phyloP scores from a whole-genome alignment of 2,329 filamentous ascomycete genomes.

The Curvularia spicifera region DNA sequence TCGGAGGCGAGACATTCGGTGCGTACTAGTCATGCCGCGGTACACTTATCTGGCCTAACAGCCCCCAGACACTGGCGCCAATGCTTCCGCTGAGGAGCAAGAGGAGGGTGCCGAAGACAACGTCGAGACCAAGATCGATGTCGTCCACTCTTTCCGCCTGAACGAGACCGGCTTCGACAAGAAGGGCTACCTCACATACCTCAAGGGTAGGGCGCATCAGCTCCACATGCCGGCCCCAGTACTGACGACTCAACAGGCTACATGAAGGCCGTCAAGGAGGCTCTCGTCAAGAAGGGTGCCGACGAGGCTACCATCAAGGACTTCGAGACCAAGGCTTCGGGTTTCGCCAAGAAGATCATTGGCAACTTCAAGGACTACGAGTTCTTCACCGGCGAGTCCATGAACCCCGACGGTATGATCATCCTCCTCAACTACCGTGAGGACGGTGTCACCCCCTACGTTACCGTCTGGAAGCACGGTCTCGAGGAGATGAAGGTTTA shows the following conservation, averaged over 20 bases:
- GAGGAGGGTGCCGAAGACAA: slow-evolving; percentile 76
- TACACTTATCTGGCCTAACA: slow-evolving; percentile 9
- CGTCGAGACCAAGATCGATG: slow-evolving; percentile 82
- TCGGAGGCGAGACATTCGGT: slow-evolving; percentile 77
- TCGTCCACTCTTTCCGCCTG: slow-evolving; percentile 90
- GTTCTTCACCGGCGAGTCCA: slow-evolving; percentile 89
- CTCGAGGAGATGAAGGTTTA: slow-evolving; percentile 91
- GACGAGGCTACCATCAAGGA: slow-evolving; percentile 70
- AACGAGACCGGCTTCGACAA: slow-evolving; percentile 81
- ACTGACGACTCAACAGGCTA: slow-evolving; percentile 64
- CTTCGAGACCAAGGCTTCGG: slow-evolving; percentile 78
- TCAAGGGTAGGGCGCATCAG: slow-evolving; percentile 73
- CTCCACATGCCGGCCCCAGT: neutral
- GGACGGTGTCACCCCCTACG: slow-evolving; percentile 88
- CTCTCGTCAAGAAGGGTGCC: slow-evolving; percentile 66
- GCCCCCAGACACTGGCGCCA: slow-evolving; percentile 81
- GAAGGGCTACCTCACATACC: slow-evolving; percentile 80
- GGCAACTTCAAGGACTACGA: slow-evolving; percentile 95
- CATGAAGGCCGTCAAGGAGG: slow-evolving; percentile 90
- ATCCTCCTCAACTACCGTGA: slow-evolving; percentile 97
- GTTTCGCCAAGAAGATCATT: slow-evolving; percentile 81
- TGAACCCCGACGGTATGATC: slow-evolving; percentile 94
- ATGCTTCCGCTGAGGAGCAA: slow-evolving; percentile 91
- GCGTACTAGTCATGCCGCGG: slow-evolving; percentile 40
- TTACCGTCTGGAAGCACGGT: slow-evolving; percentile 95